Evolutionary conservation across 2,329 filamentous ascomycete genomes (phyloP), one percentile per base, ranked within the genome.

Genomic region (Phialophora chinensis): DNA sequence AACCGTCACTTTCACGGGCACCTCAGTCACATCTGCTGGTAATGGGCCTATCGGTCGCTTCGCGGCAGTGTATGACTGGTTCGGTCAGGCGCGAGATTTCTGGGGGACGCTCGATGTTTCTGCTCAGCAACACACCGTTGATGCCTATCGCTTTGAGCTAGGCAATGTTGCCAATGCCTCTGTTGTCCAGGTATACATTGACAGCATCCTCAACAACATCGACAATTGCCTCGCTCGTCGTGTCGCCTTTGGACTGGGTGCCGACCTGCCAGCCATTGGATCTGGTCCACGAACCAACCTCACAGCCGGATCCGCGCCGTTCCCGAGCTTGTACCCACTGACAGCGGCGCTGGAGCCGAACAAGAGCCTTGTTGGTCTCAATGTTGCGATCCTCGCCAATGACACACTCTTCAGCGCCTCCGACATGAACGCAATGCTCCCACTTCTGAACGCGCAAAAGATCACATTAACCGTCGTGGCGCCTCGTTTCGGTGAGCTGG

Each of bases 11-110:
- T 89, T 91, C 0, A 88, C 90, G 0, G 83, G 81, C 0, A 73
- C 79, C 2, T 78, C 84, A 1, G 86, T 92, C 69, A 89, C 88
- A 1, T 90, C 85, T 0, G 95, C 92, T 70, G 76, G 87, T 3
- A 90, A 92, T 55, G 80, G 80, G 84, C 20, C 87, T 8, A 63
- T 63, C 31, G 61, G 61, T 23, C 61, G 61, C 91, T 11, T 73
- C 68, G 3, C 63, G 79, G 3, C 78, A 76, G 61, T 78, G 70
- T 74, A 75, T n/a, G 77, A 79, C 50, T 74, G 76, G 54, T 77
- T 74, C 68, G 77, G 76, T 68, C 78, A 79, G 59, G 77, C 78
- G 1, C 75, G 77, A 44, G 69, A 73, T 3, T 79, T 79, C 72
- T 79, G 77, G 71, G 75, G 76, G 66, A 76, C 76, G 3, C 72